Base-by-base conservation (phyloP, 2,329 filamentous ascomycete species). In the Pseudodiploospora longispora region DNA sequence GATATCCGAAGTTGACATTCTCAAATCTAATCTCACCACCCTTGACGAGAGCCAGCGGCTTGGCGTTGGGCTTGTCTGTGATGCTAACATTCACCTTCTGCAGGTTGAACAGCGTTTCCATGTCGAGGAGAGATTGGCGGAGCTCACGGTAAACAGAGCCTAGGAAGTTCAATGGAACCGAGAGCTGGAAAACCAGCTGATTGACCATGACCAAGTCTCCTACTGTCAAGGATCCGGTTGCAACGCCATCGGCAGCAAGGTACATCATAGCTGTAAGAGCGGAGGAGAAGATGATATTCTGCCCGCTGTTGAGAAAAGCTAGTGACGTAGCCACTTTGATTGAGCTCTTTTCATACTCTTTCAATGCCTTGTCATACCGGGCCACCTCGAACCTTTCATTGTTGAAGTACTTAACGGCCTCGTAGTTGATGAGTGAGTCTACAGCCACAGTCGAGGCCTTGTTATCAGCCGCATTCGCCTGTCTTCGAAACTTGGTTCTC, bases 391-490 rank as follows among this genome's bases (percentile, higher is more conserved):
- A 97, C 52, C 85, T 87, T 60, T 98, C 94, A 59, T 98, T 98
- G 71, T 98, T 98, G 70, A 97, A 98, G 69, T 97, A 95, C 67
- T 98, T 98, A 60, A 98, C 93, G 10, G 94, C 91, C 66, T 98
- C 93, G 59, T 96, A 98, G 69, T 98, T 98, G 72, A 98, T 95
- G 41, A 98, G 71, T 1, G 90, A 95, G 67, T 98, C 93, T 2
- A 97, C 90, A 0, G 91, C 91, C 6, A 97, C 88, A 0, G 91
- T 97, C 1, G 91, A 94, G 0, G 88, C 93, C 60, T 83, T 87
- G 66, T 97, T 98, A 56, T 98, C 94, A 1, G 93, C 94, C 5
- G 89, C 88, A 61, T 98, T 98, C 34, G 93, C 89, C 64, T 94
- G 87, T 56, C 91, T 85, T 38, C 94, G 79, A 64, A 98, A 98